Evolutionary conservation across 192 early-diverging fungal species (phyloP), one percentile per base, ranked within the genome.

Genomic region (Mortierella claussenii): DNA sequence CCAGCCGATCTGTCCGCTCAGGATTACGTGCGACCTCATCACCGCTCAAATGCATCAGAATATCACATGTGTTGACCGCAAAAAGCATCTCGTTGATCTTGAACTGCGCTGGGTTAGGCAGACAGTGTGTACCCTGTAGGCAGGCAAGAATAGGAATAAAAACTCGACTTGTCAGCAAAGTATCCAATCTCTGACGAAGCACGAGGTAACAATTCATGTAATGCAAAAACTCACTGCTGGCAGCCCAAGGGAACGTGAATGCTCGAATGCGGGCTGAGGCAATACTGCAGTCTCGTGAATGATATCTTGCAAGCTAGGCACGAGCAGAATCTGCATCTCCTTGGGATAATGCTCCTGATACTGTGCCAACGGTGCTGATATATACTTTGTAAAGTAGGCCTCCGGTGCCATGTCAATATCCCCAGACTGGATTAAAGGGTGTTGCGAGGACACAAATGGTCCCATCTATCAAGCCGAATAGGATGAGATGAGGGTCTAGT

Each of bases 91-190:
- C 96, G 75, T 99, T 97, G 66, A 98, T 82, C 0, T 78, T 76
- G 37, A 98, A 87, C 64, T 92, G 91, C 4, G 88, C 87, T 11
- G 97, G 97, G 74, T 99, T 99, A 26, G 88, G 85, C 10, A 86
- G 64, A 44, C 80, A 84, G 24, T 61, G 60, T 13, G 64, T 78
- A n/a, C 53, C 32, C 71, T 61, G 57, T 63, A 79, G 18, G 13
- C 26, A 24, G 26, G 7, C 40, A 21, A 48, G 7, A 40, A 50
- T 18, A 45, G 13, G 23, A 23, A 11, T 2, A 28, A 28, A 40
- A 40, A 40, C 8, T 40, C 13, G 13, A 40, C 13, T 10, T 13
- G 7, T 40, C 8, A 40, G 37, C 37, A 40, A 13, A 40, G 8
- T 40, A n/a, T n/a, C n/a, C n/a, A n/a, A n/a, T n/a, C n/a, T n/a